Evolutionary conservation across 1,284 basidiomycete species (phyloP), one percentile per base, ranked within the genome.

Genomic region (Boletus semigastroideus): DNA sequence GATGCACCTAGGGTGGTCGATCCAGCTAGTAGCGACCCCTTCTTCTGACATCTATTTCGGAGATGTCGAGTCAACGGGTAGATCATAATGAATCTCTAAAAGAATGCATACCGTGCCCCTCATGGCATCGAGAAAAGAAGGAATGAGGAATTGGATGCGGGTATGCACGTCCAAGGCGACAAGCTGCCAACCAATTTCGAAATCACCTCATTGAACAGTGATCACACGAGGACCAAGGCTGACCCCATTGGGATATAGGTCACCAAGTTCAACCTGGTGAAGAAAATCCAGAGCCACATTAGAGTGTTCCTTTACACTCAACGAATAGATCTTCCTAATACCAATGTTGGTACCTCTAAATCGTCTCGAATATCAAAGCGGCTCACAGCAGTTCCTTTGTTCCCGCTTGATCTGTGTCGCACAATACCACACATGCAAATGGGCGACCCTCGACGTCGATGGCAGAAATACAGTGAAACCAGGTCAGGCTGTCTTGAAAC

Each of bases 351-450:
- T 14, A 31, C 5, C 13, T 4, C 4, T 25, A 14, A 25, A 46
- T 28, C 14, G 4, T 1, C 1, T 28, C 34, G 27, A 28, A 34
- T 5, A 3, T 20, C 13, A 5, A 45, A 7, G 6, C 51, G 9
- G 25, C 64, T 62, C 40, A 12, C 49, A 3, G n/a, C 41, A 11
- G 13, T 22, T 22, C 22, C 22, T 22, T 22, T 22, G 22, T 22
- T 22, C 22, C 22, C 22, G 22, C 22, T 22, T 22, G 4, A 22
- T 40, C 17, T 9, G 20, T 2, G 1, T 34, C 6, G 0, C 41
- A 27, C 42, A 54, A 14, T 1, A 64, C 51, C 2, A n/a, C 41
- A 33, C 63, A 65, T 13, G 52, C 59, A 42, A 65, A 62, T 5
- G 59, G 46, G 6, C 33, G 36, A 22, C 60, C 61, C 9, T 61